Evolutionary conservation across 192 early-diverging fungal species (phyloP).

Genomic region (Chytriomyces sp.): DNA sequence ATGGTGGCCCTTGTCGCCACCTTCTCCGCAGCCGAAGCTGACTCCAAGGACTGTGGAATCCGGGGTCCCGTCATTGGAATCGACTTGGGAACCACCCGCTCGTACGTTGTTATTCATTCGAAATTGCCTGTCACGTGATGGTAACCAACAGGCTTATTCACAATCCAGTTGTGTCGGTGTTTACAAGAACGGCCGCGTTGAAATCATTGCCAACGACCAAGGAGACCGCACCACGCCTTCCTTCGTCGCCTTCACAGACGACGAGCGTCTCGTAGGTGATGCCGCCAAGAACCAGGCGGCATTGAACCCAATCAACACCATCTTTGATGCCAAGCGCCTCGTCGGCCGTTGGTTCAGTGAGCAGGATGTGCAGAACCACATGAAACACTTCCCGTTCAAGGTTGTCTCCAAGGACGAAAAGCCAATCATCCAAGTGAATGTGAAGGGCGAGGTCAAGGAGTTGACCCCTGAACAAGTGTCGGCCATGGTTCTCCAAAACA

Average conservation of each 20-base stretch:
- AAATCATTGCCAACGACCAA: slow-evolving; percentile 98
- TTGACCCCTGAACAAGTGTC: slow-evolving; percentile 97
- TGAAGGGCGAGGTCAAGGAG: slow-evolving; percentile 85
- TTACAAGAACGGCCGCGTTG: slow-evolving; percentile 91
- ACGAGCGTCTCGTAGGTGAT: slow-evolving; percentile 91
- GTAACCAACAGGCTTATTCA: no score
- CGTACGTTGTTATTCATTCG: no score
- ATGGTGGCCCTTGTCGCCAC: no score
- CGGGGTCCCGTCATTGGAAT: slow-evolving; percentile 68
- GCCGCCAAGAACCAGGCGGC: slow-evolving; percentile 95
- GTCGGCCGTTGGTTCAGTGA: slow-evolving; percentile 89
- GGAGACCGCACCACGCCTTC: slow-evolving; percentile 96
- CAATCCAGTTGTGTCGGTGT: slow-evolving; percentile 96
- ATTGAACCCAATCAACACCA: slow-evolving; percentile 86
- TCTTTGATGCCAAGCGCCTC: slow-evolving; percentile 93
- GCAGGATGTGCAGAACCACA: slow-evolving; percentile 83
- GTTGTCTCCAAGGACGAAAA: slow-evolving; percentile 80
- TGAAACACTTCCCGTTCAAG: no score
- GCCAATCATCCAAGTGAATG: no score
- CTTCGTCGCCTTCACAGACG: slow-evolving; percentile 91
- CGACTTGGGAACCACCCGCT: slow-evolving; percentile 84
- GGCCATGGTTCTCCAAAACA: slow-evolving; percentile 96
- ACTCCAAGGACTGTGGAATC: slow-evolving; percentile 21
- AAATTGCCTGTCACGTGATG: no score
- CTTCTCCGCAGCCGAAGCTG: slow-evolving; percentile 13